These are phyloP conservation scores for Trifolium dubium DNA, from an alignment of 306 rosid genomes.

Conservation along the genomic window DNA sequence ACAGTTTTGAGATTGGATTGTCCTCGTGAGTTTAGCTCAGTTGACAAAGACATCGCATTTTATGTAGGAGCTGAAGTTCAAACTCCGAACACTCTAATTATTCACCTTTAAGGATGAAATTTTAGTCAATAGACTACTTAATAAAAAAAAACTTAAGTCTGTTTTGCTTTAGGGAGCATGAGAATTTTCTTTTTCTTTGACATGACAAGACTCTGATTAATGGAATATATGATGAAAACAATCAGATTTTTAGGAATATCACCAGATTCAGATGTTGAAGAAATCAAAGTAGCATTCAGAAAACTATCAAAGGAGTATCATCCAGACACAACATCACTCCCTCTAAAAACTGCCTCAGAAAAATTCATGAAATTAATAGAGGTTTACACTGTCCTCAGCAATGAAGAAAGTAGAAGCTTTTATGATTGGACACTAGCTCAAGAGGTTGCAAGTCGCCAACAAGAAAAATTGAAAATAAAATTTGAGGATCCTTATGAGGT, in stretches of 20 bases:
- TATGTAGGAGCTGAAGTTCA: too few relatives aligned
- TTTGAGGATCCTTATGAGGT: slow-evolving; percentile 75
- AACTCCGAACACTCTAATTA: too few relatives aligned
- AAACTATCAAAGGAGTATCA: slow-evolving; percentile 89
- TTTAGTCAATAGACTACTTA: too few relatives aligned
- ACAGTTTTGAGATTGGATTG: too few relatives aligned
- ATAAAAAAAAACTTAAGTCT: too few relatives aligned
- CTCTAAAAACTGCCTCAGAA: slow-evolving; percentile 76
- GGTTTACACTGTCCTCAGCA: slow-evolving; percentile 67
- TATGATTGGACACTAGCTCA: slow-evolving; percentile 94
- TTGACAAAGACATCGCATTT: too few relatives aligned
- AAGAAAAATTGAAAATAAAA: slow-evolving; percentile 68
- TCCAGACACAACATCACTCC: slow-evolving; percentile 98
- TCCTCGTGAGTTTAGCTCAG: too few relatives aligned
- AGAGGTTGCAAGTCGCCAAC: slow-evolving; percentile 82
- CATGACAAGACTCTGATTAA: background rate
- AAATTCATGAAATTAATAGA: slow-evolving; percentile 79
- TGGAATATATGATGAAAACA: background rate
- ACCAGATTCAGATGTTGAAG: slow-evolving; percentile 76
- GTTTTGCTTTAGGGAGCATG: background rate
- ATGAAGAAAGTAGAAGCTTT: slow-evolving; percentile 68
- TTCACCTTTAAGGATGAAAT: too few relatives aligned
- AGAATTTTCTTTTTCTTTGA: background rate
- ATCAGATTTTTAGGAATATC: slow-evolving; percentile 78
- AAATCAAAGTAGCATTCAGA: slow-evolving; percentile 76